Evolutionary conservation across 306 rosid species (phyloP), one percentile per base, ranked within the genome.

Genomic region (Oemleria cerasiformis): DNA sequence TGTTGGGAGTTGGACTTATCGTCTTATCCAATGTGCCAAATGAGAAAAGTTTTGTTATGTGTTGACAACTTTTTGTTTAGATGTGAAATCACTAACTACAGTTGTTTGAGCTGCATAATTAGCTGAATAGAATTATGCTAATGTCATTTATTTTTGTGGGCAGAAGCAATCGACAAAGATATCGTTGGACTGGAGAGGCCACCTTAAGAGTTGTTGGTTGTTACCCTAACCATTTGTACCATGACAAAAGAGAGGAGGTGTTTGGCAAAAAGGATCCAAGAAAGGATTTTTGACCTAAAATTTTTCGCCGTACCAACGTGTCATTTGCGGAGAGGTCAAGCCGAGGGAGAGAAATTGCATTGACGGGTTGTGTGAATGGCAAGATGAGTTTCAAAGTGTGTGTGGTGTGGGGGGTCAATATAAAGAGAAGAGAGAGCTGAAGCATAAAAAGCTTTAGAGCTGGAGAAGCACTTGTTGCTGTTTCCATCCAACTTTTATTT

Each of bases 381-480:
- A 62, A 54, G 71, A 50, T 45, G 57, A 65, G 55, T 45, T 62
- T 70, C 16, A 67, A 7, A 49, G 54, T 12, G 64, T 71, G 81
- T 47, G 34, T 36, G 7, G 61, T 55, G 61, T n/a, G n/a, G n/a
- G 61, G 61, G 76, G 77, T 77, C 73, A 42, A 42, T 56, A 45
- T 53, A 44, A 36, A 65, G 20, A 68, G 72, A 44, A 21, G 50
- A n/a, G n/a, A n/a, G n/a, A 64, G 70, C 68, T 12, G 6, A 42
- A 57, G 49, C 58, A 38, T 60, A 67, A 41, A 66, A 56, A 44
- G 82, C 76, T 87, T 86, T 82, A 47, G 65, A 82, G 88, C 81
- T 81, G 79, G 87, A 85, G 86, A 67, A 80, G 87, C 91, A 87
- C 86, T 74, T 82, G 45, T 47, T 65, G 72, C 78, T 75, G 76